Evolutionary conservation across 2,329 filamentous ascomycete genomes (phyloP), one percentile per base, ranked within the genome.

Genomic region (Ascochyta rabiei): DNA sequence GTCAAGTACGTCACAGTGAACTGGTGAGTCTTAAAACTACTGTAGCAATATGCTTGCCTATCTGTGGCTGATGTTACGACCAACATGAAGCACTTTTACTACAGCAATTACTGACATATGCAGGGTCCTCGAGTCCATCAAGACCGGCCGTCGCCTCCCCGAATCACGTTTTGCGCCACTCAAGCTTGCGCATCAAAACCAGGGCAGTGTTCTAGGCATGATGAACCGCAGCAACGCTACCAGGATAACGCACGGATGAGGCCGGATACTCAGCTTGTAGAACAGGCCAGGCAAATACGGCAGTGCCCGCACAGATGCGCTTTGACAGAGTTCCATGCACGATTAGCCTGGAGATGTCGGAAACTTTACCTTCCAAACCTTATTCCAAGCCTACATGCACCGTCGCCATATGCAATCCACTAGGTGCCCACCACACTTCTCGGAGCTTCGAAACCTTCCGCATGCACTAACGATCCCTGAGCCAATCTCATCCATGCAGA

Each of bases 61-160:
- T 26, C 12, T 40, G 3, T 26, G 26, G 8, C 38, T 35, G 19
- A 6, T 24, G 12, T 30, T 13, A n/a, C 30, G 3, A 16, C 21
- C 18, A 12, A 38, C 6, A 4, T 10, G 21, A 15, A 37, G 52
- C 18, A 44, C 24, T n/a, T 45, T 18, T 31, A 35, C 21, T 16
- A 37, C 31, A 26, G 26, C 23, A 18, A 4, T 45, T 8, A 47
- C 57, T 72, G 44, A 67, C 61, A 48, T 41, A 49, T 60, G 42
- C 62, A 90, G 89, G 90, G 85, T 90, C 6, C 76, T 96, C n/a
- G 90, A 96, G 70, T 93, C 91, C 71, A 81, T 96, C 62, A 89
- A 88, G 62, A 86, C 83, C 1, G 89, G 88, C 3, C 90, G 85
- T 71, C 81, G 92, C 50, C 79, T 96, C 37, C 81, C 89, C 0